Percentiles rank a stretch among this genome's conserved stretches.
These are phyloP conservation scores for Nymphaea thermarum DNA, from an alignment of 164 flowering plant species.

Conservation along the genomic window DNA sequence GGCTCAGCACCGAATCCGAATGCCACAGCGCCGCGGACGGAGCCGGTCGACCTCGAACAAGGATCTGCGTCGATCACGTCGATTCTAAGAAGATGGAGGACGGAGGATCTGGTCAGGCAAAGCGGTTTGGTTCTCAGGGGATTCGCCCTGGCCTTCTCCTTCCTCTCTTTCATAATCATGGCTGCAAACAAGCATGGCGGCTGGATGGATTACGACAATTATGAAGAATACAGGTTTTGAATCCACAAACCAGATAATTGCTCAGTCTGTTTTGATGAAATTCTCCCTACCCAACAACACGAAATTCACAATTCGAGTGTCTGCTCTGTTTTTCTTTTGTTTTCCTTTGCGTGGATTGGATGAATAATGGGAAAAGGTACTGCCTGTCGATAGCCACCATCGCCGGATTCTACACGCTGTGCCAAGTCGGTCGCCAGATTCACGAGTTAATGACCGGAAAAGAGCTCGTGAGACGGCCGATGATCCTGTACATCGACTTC, in stretches of 20 bases:
- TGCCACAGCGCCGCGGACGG: neutral
- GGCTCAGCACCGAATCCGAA: neutral
- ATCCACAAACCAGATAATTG: neutral
- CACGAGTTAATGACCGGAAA: slow-evolving; percentile 38
- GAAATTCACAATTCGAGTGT: neutral
- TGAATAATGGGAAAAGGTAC: slow-evolving; percentile 27
- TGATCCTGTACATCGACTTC: slow-evolving; percentile 31
- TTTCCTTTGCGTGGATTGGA: neutral
- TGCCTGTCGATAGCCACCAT: slow-evolving; percentile 51
- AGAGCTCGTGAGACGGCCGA: slow-evolving; percentile 14
- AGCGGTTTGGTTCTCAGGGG: slow-evolving; percentile 35
- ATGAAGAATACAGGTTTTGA: slow-evolving; percentile 62
- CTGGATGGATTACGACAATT: slow-evolving; percentile 44
- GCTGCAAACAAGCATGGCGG: slow-evolving; percentile 65
- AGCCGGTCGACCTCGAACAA: neutral
- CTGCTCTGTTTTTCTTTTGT: neutral
- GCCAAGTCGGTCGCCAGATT: slow-evolving; percentile 33
- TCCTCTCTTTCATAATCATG: slow-evolving; percentile 59
- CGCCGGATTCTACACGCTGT: slow-evolving; percentile 44
- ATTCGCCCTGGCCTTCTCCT: slow-evolving; percentile 39
- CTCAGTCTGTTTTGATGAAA: neutral
- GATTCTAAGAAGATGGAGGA: slow-evolving; percentile 52
- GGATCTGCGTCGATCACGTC: slow-evolving; percentile 17
- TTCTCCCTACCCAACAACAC: neutral
- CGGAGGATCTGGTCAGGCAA: slow-evolving; percentile 53